Percentiles rank a stretch among this genome's conserved stretches.
phyloP scores from a whole-genome alignment of 2,329 filamentous ascomycete species.

The Scedosporium boydii region DNA sequence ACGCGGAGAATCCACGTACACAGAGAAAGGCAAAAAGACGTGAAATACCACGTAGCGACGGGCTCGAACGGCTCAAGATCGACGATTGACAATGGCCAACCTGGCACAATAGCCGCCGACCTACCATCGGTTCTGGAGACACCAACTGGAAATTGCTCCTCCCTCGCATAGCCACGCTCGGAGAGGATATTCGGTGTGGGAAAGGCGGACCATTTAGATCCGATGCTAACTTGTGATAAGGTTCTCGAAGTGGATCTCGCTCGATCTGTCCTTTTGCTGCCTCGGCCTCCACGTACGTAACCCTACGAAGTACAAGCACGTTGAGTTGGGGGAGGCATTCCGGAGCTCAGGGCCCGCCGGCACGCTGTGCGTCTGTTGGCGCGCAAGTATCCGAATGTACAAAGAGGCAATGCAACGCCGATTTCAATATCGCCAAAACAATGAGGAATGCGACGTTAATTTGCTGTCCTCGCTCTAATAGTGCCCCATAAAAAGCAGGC shows the following conservation, averaged over 20 bases:
- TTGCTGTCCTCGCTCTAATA: not conserved
- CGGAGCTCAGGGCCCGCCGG: conserved; percentile 1
- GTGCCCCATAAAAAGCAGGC: too few relatives aligned
- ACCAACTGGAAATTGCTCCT: too few relatives aligned
- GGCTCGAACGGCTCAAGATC: not conserved
- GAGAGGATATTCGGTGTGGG: too few relatives aligned
- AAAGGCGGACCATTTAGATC: not conserved
- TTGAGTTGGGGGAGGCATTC: not conserved
- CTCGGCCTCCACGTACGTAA: not conserved
- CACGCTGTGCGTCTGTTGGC: not conserved
- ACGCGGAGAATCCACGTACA: not conserved
- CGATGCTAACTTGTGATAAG: not conserved
- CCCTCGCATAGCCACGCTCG: too few relatives aligned
- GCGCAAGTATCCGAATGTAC: not conserved
- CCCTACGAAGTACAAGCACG: not conserved
- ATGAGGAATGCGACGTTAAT: not conserved
- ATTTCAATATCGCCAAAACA: not conserved
- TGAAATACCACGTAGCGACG: not conserved
- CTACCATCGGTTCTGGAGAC: not conserved
- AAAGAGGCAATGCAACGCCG: not conserved
- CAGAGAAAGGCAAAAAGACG: not conserved
- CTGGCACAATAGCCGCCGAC: not conserved
- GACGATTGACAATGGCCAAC: not conserved
- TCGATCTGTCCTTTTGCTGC: not conserved
- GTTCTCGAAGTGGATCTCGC: not conserved